Evolutionary conservation across 192 early-diverging fungal species (phyloP), one percentile per base, ranked within the genome.

Genomic region (Mortierella claussenii): DNA sequence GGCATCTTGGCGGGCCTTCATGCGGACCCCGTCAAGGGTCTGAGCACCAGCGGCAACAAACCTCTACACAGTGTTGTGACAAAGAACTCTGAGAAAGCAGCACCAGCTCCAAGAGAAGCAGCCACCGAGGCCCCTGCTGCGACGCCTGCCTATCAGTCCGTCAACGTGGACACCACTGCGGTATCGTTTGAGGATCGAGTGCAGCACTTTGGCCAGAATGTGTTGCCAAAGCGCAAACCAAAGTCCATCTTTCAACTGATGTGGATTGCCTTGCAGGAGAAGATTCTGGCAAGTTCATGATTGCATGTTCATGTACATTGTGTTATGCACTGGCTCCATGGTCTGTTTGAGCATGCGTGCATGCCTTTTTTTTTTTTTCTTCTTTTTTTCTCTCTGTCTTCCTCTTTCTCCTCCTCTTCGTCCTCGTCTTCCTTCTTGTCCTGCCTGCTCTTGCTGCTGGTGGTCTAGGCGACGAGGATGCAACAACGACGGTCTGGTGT

Each of bases 211-310:
- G 94, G 94, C 36, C 65, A 67, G 40, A 95, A 95, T 66, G 69
- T 90, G 18, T 68, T 95, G 37, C 91, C 94, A 1, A 82, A 84
- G 28, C 79, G 85, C 20, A 88, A 92, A 80, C 65, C 85, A 53
- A 93, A 93, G 36, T 82, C 81, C 42, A 86, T 95, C 31, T 83
- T 93, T 51, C 71, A 87, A 17, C 76, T 95, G 24, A 91, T 93
- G 85, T 93, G 92, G 92, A 88, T 91, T 34, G 91, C 91, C 2
- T 60, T 95, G 43, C 90, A 95, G 48, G 93, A 95, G 69, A 92
- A 92, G 63, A 92, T 91, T 68, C 75, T 95, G 66, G 85, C 83
- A 81, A 79, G 79, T 30, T 20, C 18, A 24, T 56, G 52, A 32
- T 15, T 34, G n/a, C n/a, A n/a, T n/a, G n/a, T n/a, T n/a, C n/a